A percentile compares a stretch with the other conserved stretches of the same genome.
Evolutionary conservation across 2,329 filamentous ascomycete genomes (phyloP).

Genomic region (Metarhizium sp.): DNA sequence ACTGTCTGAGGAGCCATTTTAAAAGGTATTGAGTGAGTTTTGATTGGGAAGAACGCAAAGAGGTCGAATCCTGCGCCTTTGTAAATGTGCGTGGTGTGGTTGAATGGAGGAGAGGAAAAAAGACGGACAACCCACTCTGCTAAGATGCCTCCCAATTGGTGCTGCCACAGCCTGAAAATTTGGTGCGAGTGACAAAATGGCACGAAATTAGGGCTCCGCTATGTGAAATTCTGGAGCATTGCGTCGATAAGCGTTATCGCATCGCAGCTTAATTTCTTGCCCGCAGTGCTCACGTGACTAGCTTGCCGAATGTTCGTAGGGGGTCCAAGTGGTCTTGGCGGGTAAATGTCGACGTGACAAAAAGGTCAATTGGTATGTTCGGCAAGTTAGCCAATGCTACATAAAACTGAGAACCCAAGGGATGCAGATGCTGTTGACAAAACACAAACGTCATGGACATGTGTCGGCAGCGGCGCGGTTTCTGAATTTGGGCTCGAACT

Average conservation of each 20-base stretch:
- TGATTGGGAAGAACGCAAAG: slow-evolving; percentile 40
- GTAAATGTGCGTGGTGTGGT: slow-evolving; percentile 7
- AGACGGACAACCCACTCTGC: neutral
- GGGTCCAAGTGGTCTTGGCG: too few relatives aligned
- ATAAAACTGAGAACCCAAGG: too few relatives aligned
- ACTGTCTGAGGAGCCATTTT: slow-evolving; percentile 83
- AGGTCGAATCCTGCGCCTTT: slow-evolving; percentile 74
- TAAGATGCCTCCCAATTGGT: neutral
- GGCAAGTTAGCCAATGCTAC: too few relatives aligned
- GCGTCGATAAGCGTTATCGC: neutral
- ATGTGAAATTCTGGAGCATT: slow-evolving; percentile 11
- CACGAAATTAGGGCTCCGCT: slow-evolving; percentile 24
- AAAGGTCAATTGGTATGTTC: too few relatives aligned
- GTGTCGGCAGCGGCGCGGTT: too few relatives aligned
- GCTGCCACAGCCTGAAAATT: slow-evolving; percentile 8
- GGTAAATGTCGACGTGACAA: too few relatives aligned
- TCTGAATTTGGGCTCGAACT: too few relatives aligned
- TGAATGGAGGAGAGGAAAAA: slow-evolving; percentile 5
- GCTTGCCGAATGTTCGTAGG: neutral
- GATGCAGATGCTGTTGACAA: too few relatives aligned
- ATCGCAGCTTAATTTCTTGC: too few relatives aligned
- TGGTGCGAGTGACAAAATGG: slow-evolving; percentile 17
- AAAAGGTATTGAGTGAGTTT: slow-evolving; percentile 23
- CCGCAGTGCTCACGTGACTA: neutral
- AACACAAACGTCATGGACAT: too few relatives aligned